Conservation (phyloP, 169 alveolate genomes). For the Plasmodium vivax region DNA sequence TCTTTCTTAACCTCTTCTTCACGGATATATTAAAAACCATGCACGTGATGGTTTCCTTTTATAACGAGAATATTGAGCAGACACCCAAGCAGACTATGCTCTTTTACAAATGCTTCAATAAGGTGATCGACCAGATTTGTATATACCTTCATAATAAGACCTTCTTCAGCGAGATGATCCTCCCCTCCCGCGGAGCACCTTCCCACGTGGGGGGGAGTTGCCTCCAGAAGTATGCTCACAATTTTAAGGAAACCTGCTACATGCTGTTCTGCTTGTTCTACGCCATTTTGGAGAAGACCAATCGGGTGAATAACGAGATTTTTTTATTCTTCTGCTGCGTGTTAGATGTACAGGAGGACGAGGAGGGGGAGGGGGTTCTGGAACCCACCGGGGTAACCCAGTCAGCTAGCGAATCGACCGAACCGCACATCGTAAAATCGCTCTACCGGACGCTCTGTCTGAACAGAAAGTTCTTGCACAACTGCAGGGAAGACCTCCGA, state of each 20-base stretch:
- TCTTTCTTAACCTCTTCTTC: conserved; percentile 35
- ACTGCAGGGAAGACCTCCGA: conserved; percentile 7
- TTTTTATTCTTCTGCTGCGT: conserved; percentile 53
- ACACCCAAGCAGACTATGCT: conserved; percentile 58
- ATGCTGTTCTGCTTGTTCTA: conserved; percentile 33
- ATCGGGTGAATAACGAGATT: conserved; percentile 40
- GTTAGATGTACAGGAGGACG: neutral
- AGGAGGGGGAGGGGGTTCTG: neutral
- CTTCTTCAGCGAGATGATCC: conserved; percentile 7
- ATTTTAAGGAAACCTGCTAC: conserved; percentile 30
- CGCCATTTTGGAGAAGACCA: conserved; percentile 8
- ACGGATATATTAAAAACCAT: conserved; percentile 31
- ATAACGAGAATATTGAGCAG: conserved; percentile 40
- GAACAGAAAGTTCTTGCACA: conserved; percentile 3
- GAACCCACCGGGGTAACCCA: neutral
- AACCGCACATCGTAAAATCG: neutral
- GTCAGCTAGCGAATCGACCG: neutral
- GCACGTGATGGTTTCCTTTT: conserved; percentile 3
- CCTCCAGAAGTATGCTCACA: neutral
- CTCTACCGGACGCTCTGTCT: neutral
- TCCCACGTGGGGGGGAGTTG: neutral
- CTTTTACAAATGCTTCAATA: conserved; percentile 61
- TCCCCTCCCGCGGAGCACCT: neutral
- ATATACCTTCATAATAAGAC: conserved; percentile 45
- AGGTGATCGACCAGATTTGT: conserved; percentile 46